Conservation (phyloP, 345 rosid genomes). For the Noccaea bulbosa region DNA sequence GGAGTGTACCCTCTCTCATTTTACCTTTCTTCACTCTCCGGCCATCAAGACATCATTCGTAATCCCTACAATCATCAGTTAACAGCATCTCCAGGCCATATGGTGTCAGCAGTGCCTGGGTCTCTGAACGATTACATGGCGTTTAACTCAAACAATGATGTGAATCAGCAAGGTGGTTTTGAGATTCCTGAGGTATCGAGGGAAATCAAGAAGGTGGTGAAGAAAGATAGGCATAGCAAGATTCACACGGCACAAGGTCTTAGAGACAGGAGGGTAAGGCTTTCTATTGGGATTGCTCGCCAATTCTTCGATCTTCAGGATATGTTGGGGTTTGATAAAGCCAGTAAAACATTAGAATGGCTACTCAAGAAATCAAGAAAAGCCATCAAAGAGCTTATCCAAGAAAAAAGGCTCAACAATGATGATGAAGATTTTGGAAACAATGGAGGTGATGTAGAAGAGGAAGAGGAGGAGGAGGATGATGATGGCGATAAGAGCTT, state of each 20-base stretch:
- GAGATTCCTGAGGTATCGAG: slow-evolving; percentile 29
- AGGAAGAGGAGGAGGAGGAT: slow-evolving; percentile 19
- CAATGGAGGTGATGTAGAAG: slow-evolving; percentile 13
- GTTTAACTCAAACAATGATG: slow-evolving; percentile 30
- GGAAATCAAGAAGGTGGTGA: slow-evolving; percentile 43
- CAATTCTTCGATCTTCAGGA: slow-evolving; percentile 89
- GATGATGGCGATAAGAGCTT: slow-evolving; percentile 32
- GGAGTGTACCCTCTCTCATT: slow-evolving; percentile 40
- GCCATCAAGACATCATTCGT: slow-evolving; percentile 29
- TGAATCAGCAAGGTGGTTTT: slow-evolving; percentile 22
- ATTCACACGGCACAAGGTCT: slow-evolving; percentile 76
- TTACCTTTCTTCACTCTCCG: slow-evolving; percentile 40
- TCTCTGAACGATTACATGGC: slow-evolving; percentile 35
- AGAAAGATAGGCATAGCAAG: slow-evolving; percentile 80
- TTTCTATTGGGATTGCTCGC: slow-evolving; percentile 70
- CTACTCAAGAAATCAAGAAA: slow-evolving; percentile 59
- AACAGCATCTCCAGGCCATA: slow-evolving; percentile 23
- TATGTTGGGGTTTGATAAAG: slow-evolving; percentile 80
- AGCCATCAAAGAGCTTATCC: slow-evolving; percentile 57
- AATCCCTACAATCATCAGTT: slow-evolving; percentile 35
- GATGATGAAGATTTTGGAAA: slow-evolving; percentile 16
- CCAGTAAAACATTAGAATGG: slow-evolving; percentile 89
- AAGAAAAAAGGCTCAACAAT: slow-evolving; percentile 33
- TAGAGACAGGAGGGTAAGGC: slow-evolving; percentile 84
- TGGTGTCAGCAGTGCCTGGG: slow-evolving; percentile 36